phyloP scores from a whole-genome alignment of 2,329 filamentous ascomycete genomes.

The Sclerotiophoma versabilis region DNA sequence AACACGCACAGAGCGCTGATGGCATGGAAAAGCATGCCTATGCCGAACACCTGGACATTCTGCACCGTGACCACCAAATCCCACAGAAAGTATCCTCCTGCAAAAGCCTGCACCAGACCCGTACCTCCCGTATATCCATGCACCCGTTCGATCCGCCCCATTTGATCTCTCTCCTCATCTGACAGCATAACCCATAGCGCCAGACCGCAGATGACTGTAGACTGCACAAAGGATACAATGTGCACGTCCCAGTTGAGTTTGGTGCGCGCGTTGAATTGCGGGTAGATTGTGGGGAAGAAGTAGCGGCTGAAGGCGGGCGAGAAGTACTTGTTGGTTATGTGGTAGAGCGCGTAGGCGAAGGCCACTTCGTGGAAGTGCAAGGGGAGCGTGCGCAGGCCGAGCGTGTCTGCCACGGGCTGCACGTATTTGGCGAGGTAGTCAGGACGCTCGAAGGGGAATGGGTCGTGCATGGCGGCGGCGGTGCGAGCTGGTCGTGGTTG shows the following conservation, averaged over 20 bases:
- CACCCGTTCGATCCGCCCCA: constrained; percentile 72
- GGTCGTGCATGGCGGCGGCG: constrained; percentile 69
- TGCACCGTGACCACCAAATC: constrained; percentile 74
- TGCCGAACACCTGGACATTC: constrained; percentile 74
- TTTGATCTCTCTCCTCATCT: constrained; percentile 71
- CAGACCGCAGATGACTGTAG: constrained; percentile 71
- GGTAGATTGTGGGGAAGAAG: constrained; percentile 70
- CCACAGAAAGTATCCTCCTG: constrained; percentile 85
- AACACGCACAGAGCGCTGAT: constrained; percentile 77
- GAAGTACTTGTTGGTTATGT: constrained; percentile 69
- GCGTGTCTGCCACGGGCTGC: constrained; percentile 69
- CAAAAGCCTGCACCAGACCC: constrained; percentile 78
- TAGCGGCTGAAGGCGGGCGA: constrained; percentile 71
- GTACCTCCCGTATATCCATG: constrained; percentile 78
- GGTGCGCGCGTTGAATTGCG: constrained; percentile 66
- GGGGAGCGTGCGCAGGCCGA: constrained; percentile 71
- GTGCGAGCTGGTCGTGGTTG: background rate
- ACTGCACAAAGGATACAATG: constrained; percentile 83
- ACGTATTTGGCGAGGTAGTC: constrained; percentile 62
- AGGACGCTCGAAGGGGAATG: constrained; percentile 69
- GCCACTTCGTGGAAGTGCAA: constrained; percentile 80
- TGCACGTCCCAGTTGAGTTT: constrained; percentile 86
- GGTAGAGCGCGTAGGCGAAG: constrained; percentile 71
- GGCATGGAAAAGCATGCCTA: constrained; percentile 80
- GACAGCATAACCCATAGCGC: constrained; percentile 74